Base-by-base conservation (phyloP, 164 flowering plant species). In the Chimonanthus salicifolius region DNA sequence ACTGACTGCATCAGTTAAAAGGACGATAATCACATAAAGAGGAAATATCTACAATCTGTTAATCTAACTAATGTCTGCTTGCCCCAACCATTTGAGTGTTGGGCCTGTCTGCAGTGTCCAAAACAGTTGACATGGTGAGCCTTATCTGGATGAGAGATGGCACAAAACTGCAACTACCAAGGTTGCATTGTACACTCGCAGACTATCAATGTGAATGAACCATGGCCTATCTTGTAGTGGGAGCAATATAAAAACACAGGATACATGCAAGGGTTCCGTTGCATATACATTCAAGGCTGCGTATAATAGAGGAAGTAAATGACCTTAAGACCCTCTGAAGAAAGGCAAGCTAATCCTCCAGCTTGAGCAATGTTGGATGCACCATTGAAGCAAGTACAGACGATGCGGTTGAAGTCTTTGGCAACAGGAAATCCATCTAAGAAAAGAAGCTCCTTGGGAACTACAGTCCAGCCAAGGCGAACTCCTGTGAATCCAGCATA, bases 401-500 rank as follows among this genome's bases (percentile, higher is more conserved):
- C 90, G 74, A 92, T 89, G 47, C 97, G 89, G 74, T 89, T 90
- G 84, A 93, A 95, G 84, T 95, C 99, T 76, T 81, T 88, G 70
- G 93, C 94, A 7, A 95, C 88, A 64, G 98, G 94, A 75, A 87
- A 89, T 43, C 98, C 97, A 83, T 92, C 91, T n/a, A 98, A 88
- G 83, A 81, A 93, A 7, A 84, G 85, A 5, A 93, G 94, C 81
- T 90, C 84, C 69, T 95, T 90, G 11, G 97, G 97, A 78, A 95
- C 78, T 7, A 88, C 97, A 10, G 98, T 93, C 98, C 97, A 95
- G 71, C 99, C 99, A 33, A 93, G 82, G 64, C 99, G 92, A 69
- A 95, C 98, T 69, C 97, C 97, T 7, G 97, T 93, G 75, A 95
- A 95, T 67, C 99, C 99, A 77, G 97, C 98, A 80, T 86, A 88